Conservation (phyloP, 2,329 filamentous ascomycete species). For the Alternaria postmessia region DNA sequence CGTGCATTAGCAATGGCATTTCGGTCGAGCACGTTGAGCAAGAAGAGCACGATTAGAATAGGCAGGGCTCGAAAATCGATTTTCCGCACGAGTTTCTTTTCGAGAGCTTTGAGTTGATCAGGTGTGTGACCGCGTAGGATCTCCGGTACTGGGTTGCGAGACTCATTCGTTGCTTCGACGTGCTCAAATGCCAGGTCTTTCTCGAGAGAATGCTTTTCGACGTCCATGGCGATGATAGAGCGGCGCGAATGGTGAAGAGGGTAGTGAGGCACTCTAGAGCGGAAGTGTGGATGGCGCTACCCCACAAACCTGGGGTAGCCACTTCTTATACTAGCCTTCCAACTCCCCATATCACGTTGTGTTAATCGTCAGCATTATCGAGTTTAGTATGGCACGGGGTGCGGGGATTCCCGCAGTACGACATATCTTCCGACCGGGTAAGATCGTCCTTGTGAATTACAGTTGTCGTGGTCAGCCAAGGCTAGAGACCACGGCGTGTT, state of each 20-base stretch:
- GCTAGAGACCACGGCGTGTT: slow-evolving; percentile 8
- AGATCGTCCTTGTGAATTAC: slow-evolving; percentile 5
- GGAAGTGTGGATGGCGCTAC: not conserved
- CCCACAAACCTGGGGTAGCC: slow-evolving; percentile 11
- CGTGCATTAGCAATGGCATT: slow-evolving; percentile 42
- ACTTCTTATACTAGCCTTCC: not conserved
- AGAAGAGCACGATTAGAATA: slow-evolving; percentile 39
- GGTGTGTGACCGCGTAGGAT: slow-evolving; percentile 20
- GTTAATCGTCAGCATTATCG: not conserved
- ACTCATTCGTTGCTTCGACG: slow-evolving; percentile 13
- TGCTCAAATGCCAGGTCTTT: slow-evolving; percentile 18
- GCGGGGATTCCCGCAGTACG: not conserved
- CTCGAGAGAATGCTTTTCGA: not conserved
- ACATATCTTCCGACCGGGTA: not conserved
- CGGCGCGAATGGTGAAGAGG: not conserved
- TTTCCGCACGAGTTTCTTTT: slow-evolving; percentile 40
- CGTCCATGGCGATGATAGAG: not conserved
- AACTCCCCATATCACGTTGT: not conserved
- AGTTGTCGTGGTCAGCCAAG: not conserved
- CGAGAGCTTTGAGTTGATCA: slow-evolving; percentile 31
- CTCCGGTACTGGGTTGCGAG: slow-evolving; percentile 16
- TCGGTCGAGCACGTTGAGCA: slow-evolving; percentile 44
- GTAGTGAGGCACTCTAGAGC: not conserved
- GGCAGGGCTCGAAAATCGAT: slow-evolving; percentile 42
- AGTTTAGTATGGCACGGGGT: not conserved